These are phyloP conservation scores for Gastrodia elata DNA, from an alignment of 106 monocot genomes.

Conservation along the genomic window DNA sequence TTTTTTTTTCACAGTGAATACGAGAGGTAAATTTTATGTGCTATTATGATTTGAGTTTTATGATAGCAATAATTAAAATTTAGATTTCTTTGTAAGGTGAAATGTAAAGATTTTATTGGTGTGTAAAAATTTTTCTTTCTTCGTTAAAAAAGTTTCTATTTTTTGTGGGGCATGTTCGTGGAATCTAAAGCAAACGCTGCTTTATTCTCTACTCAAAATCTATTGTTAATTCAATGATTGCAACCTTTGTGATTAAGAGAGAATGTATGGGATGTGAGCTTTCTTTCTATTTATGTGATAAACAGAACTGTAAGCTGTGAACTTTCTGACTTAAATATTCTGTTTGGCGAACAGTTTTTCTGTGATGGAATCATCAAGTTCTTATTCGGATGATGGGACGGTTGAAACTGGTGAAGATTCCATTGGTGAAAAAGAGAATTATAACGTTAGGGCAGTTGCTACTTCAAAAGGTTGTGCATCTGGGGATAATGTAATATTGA, in stretches of 20 bases:
- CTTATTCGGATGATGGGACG: slow-evolving; percentile 30
- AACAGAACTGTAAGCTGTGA: background rate
- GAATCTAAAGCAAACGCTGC: background rate
- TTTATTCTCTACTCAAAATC: background rate
- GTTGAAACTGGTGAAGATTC: slow-evolving; percentile 33
- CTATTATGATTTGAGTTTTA: no score
- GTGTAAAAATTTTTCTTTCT: background rate
- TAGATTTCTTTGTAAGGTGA: no score
- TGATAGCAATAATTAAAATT: no score
- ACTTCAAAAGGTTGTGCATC: slow-evolving; percentile 3
- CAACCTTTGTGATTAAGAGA: background rate
- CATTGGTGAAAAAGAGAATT: slow-evolving; percentile 17
- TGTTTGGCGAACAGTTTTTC: background rate
- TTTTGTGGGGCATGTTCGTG: background rate
- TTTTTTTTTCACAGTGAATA: no score
- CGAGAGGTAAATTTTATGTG: no score
- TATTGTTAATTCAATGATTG: background rate
- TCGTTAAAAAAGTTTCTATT: background rate
- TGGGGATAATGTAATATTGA: slow-evolving; percentile 7
- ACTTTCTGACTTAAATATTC: no score
- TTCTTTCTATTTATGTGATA: background rate
- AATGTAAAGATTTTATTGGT: no score
- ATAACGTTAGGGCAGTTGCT: slow-evolving; percentile 8
- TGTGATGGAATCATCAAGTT: slow-evolving; percentile 26
- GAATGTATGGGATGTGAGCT: background rate